Percentiles rank a stretch among this genome's conserved stretches.
Conservation (phyloP, 2,329 filamentous ascomycete species). For the Septoria linicola region DNA sequence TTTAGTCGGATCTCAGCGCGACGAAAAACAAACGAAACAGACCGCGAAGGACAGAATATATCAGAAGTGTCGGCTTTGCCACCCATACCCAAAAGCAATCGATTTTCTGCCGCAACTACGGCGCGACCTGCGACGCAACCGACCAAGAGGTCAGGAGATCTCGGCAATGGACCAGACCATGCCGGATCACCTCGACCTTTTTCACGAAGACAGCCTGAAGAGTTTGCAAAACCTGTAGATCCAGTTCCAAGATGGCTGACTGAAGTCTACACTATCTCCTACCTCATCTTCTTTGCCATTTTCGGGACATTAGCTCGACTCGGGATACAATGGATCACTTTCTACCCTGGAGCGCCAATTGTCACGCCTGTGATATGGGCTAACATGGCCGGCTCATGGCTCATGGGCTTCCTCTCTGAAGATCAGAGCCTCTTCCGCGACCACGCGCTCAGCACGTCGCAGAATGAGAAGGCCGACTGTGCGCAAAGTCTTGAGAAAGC, state of each 20-base stretch:
- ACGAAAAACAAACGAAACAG: slow-evolving; percentile 16
- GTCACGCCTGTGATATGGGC: slow-evolving; percentile 78
- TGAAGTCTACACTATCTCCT: slow-evolving; percentile 65
- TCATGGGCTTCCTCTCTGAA: slow-evolving; percentile 84
- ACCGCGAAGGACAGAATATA: slow-evolving; percentile 11
- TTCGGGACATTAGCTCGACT: slow-evolving; percentile 80
- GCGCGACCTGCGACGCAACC: slow-evolving; percentile 13
- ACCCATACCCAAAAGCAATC: slow-evolving; percentile 21
- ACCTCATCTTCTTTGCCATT: slow-evolving; percentile 82
- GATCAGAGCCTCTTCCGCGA: slow-evolving; percentile 72
- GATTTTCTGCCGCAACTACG: slow-evolving; percentile 21
- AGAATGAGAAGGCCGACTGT: slow-evolving; percentile 36
- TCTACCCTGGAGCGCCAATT: slow-evolving; percentile 74
- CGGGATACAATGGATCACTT: slow-evolving; percentile 74
- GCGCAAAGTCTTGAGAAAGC: slow-evolving; percentile 39
- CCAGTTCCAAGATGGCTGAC: slow-evolving; percentile 37
- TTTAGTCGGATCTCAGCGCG: slow-evolving; percentile 23
- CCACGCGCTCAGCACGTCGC: slow-evolving; percentile 57
- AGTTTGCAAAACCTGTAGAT: slow-evolving; percentile 9
- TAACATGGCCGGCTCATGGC: slow-evolving; percentile 75
- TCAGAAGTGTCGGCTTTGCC: slow-evolving; percentile 22
- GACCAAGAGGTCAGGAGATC: slow-evolving; percentile 12
- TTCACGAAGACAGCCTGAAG: slow-evolving; percentile 19
- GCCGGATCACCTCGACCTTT: slow-evolving; percentile 15
- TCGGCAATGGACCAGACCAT: slow-evolving; percentile 6